Evolutionary conservation across 2,329 filamentous ascomycete species (phyloP).

Genomic region (Penicillium expansum): DNA sequence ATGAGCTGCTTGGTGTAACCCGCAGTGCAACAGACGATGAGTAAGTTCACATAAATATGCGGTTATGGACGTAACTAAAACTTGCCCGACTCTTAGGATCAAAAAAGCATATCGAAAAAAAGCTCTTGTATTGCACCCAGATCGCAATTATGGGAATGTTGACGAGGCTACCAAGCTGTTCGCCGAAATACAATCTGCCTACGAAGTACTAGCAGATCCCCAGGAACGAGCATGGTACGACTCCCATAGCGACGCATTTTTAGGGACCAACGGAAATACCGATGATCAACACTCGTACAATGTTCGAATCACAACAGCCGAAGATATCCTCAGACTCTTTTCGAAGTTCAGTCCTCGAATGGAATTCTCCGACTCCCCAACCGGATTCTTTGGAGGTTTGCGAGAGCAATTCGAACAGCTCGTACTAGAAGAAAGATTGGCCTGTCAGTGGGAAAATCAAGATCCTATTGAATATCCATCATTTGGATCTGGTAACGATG

Average conservation of each 20-base stretch:
- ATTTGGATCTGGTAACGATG: slow-evolving; percentile 75
- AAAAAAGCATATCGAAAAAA: slow-evolving; percentile 90
- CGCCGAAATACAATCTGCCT: slow-evolving; percentile 87
- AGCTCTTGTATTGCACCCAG: slow-evolving; percentile 89
- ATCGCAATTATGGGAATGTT: slow-evolving; percentile 84
- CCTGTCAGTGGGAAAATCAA: slow-evolving; percentile 65
- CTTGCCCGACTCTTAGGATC: slow-evolving; percentile 56
- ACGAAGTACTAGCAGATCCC: slow-evolving; percentile 92
- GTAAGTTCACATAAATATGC: slow-evolving; percentile 47
- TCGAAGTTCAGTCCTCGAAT: slow-evolving; percentile 75
- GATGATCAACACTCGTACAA: slow-evolving; percentile 62
- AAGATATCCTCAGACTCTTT: slow-evolving; percentile 75
- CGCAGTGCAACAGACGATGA: slow-evolving; percentile 76
- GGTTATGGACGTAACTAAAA: not conserved
- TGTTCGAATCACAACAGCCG: slow-evolving; percentile 71
- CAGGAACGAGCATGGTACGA: slow-evolving; percentile 98
- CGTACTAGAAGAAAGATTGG: slow-evolving; percentile 73
- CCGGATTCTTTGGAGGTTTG: slow-evolving; percentile 81
- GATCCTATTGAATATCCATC: slow-evolving; percentile 68
- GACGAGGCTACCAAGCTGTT: slow-evolving; percentile 82
- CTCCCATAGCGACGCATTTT: slow-evolving; percentile 81
- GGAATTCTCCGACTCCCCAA: slow-evolving; percentile 74
- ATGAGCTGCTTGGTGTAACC: slow-evolving; percentile 75
- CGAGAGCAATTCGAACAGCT: slow-evolving; percentile 75
- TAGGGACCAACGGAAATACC: slow-evolving; percentile 58